Base-by-base conservation (phyloP, 2,329 filamentous ascomycete species). In the Apiospora aurea region DNA sequence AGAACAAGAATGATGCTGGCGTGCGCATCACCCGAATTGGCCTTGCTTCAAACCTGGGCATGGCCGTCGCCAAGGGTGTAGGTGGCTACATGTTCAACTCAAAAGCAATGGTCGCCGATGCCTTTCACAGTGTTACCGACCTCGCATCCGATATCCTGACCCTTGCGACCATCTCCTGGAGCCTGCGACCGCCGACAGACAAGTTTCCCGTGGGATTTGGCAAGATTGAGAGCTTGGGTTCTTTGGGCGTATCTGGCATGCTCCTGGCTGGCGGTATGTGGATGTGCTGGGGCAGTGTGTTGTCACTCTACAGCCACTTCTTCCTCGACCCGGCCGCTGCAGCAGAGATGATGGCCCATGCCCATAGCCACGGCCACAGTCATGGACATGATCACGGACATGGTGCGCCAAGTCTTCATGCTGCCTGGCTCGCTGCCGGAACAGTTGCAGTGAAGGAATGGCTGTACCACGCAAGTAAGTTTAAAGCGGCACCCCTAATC, bases 171-270 rank as follows among this genome's bases (percentile, higher is more conserved):
- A 95, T 99, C 67, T 96, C 95, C 26, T 97, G 94, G 91, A 97
- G 95, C 73, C 84, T 98, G 73, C 94, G 93, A 78, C 92, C 94
- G 7, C 95, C 96, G 0, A 94, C 93, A 14, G 88, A 93, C 71
- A 89, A 89, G 53, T 99, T 97, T 80, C 96, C 96, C 2, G 90
- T 91, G 78, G 96, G 96, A 1, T 99, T 97, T 80, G 96, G 96
- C 80, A 99, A 99, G 85, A 90, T 99, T n/a, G 96, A 99, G 86
- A 97, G 95, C 78, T 84, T 99, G 79, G 96, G 96, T 26, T 96
- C 95, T 29, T 85, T 99, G 72, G 96, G 96, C 21, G 96, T 99
- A 46, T 98, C 95, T 76, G 92, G 95, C 74, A 93, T 99, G 84
- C 87, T 99, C 77, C 88, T 99, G 2, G 90, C 92, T 67, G 96